A percentile compares a stretch with the other conserved stretches of the same genome.
phyloP scores from a whole-genome alignment of 1,139 yeast species.

The Pichia sp. region DNA sequence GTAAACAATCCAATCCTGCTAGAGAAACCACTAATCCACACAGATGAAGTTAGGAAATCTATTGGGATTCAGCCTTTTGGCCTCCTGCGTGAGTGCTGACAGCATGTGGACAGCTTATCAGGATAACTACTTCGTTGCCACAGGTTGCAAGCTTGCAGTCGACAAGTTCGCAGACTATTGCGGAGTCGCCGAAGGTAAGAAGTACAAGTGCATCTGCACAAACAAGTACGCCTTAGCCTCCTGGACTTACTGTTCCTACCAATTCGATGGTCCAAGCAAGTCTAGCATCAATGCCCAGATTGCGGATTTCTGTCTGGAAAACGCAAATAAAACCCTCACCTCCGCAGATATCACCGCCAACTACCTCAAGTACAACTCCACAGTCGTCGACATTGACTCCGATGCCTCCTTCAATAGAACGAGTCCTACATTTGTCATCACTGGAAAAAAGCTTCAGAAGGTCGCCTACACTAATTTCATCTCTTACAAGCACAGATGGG shows the following conservation, averaged over 20 bases:
- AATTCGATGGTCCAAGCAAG: background rate
- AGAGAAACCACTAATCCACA: background rate
- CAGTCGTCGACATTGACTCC: slow-evolving; percentile 22
- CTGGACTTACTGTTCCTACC: slow-evolving; percentile 14
- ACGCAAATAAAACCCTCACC: background rate
- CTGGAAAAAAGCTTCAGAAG: slow-evolving; percentile 23
- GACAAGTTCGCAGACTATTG: slow-evolving; percentile 34
- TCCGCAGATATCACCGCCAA: background rate
- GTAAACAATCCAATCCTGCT: background rate
- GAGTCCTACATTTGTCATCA: slow-evolving; percentile 19
- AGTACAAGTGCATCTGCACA: slow-evolving; percentile 25
- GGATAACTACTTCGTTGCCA: slow-evolving; percentile 21
- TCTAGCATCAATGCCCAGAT: background rate
- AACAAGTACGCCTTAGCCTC: slow-evolving; percentile 20
- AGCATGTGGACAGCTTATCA: slow-evolving; percentile 21
- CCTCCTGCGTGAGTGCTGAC: background rate
- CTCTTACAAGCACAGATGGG: slow-evolving; percentile 34
- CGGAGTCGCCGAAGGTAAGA: slow-evolving; percentile 24
- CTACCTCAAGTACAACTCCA: background rate
- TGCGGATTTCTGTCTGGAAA: background rate
- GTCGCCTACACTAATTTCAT: slow-evolving; percentile 36
- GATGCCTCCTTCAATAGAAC: slow-evolving; percentile 6
- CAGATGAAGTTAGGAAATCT: slow-evolving; percentile 21
- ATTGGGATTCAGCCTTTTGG: background rate
- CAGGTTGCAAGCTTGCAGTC: slow-evolving; percentile 35